These are phyloP conservation scores for Geotrichum cucujoidarum DNA, from an alignment of 1,139 yeast species.

Conservation along the genomic window DNA sequence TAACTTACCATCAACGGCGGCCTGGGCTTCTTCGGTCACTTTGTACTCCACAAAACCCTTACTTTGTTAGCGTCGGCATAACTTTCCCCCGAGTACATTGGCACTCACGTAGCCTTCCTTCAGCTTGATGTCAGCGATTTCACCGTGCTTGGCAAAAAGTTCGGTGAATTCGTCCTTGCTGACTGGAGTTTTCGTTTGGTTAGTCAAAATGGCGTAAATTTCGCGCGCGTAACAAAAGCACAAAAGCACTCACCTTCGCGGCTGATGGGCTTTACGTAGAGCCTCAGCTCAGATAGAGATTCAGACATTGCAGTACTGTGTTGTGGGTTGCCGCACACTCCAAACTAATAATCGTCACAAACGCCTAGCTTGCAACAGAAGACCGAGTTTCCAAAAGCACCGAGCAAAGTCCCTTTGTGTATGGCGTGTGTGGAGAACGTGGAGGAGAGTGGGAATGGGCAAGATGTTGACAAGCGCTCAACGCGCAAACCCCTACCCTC, in stretches of 20 bases:
- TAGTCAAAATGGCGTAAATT: not conserved
- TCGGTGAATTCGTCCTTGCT: conserved; percentile 65
- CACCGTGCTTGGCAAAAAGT: conserved; percentile 61
- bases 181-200: conserved; percentile 33
- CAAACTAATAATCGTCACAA: too few relatives aligned
- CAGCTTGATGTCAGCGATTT: conserved; percentile 58
- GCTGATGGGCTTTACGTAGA: conserved; percentile 24
- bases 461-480: too few relatives aligned
- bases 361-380: too few relatives aligned
- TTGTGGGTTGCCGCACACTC: too few relatives aligned
- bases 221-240: not conserved
- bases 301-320: too few relatives aligned
- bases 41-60: conserved; percentile 29
- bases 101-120: conserved; percentile 64
- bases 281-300: conserved; percentile 25
- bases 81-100: not conserved
- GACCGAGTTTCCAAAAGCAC: too few relatives aligned
- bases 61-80: not conserved
- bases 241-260: conserved; percentile 25
- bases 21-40: conserved; percentile 28
- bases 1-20: conserved; percentile 27
- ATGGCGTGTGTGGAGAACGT: too few relatives aligned
- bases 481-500: too few relatives aligned
- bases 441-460: too few relatives aligned
- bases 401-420: too few relatives aligned